Percentiles rank a stretch among this genome's conserved stretches.
phyloP scores from a whole-genome alignment of 2,329 filamentous ascomycete species.

The Biscogniauxia mediterranea region DNA sequence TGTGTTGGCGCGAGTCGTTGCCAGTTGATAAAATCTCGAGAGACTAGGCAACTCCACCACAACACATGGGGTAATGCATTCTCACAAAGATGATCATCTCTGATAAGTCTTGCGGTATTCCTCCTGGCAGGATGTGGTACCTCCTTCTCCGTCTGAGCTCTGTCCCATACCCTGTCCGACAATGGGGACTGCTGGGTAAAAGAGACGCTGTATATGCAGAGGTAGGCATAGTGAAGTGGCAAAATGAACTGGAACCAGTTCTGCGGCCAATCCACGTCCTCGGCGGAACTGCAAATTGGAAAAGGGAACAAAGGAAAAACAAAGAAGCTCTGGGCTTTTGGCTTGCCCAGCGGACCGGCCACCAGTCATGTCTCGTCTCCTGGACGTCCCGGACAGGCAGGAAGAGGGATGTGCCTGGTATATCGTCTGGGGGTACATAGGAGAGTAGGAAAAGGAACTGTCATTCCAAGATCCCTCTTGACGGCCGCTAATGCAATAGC shows the following conservation, averaged over 20 bases:
- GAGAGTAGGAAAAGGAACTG: constrained; percentile 26
- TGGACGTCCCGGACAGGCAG: constrained; percentile 24
- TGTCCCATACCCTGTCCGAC: constrained; percentile 31
- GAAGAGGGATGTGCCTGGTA: constrained; percentile 39
- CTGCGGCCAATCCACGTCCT: constrained; percentile 39
- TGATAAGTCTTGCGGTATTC: constrained; percentile 40
- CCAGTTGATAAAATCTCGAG: constrained; percentile 72
- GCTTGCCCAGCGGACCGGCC: constrained; percentile 26
- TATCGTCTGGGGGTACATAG: constrained; percentile 25
- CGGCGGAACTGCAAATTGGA: constrained; percentile 29
- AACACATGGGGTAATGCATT: constrained; percentile 50
- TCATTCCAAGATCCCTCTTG: constrained; percentile 30
- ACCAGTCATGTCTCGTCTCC: constrained; percentile 25
- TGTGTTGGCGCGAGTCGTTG: constrained; percentile 86
- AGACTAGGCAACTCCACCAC: constrained; percentile 63
- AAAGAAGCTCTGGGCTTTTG: constrained; percentile 18
- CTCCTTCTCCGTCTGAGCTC: constrained; percentile 27
- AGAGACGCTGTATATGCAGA: constrained; percentile 38
- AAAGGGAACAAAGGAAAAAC: constrained; percentile 17
- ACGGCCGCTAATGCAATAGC: constrained; percentile 41
- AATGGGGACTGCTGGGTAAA: constrained; percentile 32
- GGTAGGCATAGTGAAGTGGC: constrained; percentile 44
- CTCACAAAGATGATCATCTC: constrained; percentile 47
- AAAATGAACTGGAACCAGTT: constrained; percentile 40
- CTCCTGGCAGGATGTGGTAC: constrained; percentile 33